A percentile compares a stretch with the other conserved stretches of the same genome.
Evolutionary conservation across 257 asterid species (phyloP).

Genomic region (Solanum sitiens): DNA sequence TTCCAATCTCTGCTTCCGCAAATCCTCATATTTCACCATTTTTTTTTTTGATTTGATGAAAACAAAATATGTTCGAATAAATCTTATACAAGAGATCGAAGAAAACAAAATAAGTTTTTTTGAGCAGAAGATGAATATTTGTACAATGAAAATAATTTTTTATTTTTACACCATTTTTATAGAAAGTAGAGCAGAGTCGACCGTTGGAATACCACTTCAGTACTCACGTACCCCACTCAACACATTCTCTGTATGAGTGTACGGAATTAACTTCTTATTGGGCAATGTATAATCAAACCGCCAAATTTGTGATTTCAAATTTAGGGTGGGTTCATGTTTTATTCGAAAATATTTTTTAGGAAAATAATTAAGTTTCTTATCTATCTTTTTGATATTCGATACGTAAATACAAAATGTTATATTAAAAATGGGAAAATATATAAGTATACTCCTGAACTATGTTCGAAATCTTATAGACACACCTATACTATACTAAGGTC

Average conservation of each 20-base stretch:
- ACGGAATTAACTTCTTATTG: background rate
- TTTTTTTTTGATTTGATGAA: background rate
- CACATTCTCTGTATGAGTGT: background rate
- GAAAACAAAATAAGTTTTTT: background rate
- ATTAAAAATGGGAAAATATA: too few relatives aligned
- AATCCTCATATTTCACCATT: slow-evolving; percentile 66
- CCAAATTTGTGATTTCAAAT: background rate
- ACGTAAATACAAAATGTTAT: too few relatives aligned
- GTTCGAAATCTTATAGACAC: too few relatives aligned
- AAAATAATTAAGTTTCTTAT: background rate
- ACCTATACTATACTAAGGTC: too few relatives aligned
- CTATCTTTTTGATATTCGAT: background rate
- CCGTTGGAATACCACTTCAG: slow-evolving; percentile 54
- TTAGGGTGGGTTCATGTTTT: background rate
- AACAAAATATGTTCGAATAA: background rate
- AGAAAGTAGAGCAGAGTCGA: slow-evolving; percentile 25
- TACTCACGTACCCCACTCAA: background rate
- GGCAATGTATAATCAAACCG: background rate
- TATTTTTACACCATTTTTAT: background rate
- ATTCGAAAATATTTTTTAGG: background rate
- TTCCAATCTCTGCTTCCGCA: slow-evolving; percentile 60
- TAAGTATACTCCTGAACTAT: too few relatives aligned
- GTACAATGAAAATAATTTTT: background rate
- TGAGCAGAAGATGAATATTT: background rate
- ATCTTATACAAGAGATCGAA: too few relatives aligned